A percentile compares a stretch with the other conserved stretches of the same genome.
Conservation (phyloP, 2,329 filamentous ascomycete species). For the Aspergillus caelatus region DNA sequence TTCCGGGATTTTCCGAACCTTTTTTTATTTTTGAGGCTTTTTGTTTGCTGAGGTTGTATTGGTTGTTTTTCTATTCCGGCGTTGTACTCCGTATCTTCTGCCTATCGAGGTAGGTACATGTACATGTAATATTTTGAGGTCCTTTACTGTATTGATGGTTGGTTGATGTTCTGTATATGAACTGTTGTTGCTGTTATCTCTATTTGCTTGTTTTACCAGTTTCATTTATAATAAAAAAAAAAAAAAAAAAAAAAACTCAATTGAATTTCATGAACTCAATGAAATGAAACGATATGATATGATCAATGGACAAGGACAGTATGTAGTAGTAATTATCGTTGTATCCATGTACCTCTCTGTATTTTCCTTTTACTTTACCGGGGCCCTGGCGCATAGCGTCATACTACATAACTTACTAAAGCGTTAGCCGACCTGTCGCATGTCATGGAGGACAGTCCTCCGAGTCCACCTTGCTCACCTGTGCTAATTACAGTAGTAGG, state of each 20-base stretch:
- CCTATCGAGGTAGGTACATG: too few species aligned
- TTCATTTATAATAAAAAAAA: neutral
- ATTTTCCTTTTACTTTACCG: neutral
- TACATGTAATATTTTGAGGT: too few species aligned
- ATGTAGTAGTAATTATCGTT: too few species aligned
- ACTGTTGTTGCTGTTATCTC: too few species aligned
- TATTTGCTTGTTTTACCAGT: neutral
- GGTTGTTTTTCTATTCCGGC: neutral
- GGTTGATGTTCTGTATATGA: too few species aligned
- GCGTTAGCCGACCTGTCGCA: conserved; percentile 5
- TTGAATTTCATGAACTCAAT: neutral
- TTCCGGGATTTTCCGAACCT: conserved; percentile 19
- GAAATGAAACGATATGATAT: neutral
- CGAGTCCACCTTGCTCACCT: conserved; percentile 12
- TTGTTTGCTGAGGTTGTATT: neutral
- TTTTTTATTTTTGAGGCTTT: neutral
- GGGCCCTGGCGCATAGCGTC: conserved; percentile 6
- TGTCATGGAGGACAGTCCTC: conserved; percentile 28
- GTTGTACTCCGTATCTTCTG: neutral
- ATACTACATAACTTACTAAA: conserved; percentile 11
- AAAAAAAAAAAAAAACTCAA: neutral
- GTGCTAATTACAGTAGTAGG: neutral
- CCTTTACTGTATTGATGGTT: too few species aligned
- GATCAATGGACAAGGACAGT: neutral
- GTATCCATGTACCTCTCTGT: neutral